Base-by-base conservation (phyloP, 441 rosid genomes). In the Manihot esculenta region DNA sequence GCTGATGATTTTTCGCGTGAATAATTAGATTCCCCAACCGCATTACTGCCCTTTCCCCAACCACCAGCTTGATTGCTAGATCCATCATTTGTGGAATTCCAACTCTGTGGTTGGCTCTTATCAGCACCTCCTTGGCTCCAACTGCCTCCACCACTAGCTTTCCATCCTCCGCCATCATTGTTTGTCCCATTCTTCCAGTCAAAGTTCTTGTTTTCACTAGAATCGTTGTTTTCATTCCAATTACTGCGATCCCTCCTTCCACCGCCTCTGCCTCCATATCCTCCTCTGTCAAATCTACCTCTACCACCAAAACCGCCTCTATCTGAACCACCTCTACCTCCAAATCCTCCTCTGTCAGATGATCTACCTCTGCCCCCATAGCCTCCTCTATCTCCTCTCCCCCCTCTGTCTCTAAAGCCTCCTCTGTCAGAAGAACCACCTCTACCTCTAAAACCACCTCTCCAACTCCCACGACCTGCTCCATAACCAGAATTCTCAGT, bases 371-470 rank as follows among this genome's bases (percentile, higher is more conserved):
- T 74, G 41, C 84, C 84, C 42, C 82, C 49, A 53, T 78, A 79
- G 26, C 87, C 76, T 26, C 84, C 86, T 73, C 84, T 65, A 20
- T 79, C 81, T 0, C 72, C 81, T 49, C 69, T 64, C 8, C 72
- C 78, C 27, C 77, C 72, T 69, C 80, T 74, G 38, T 79, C 74
- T 48, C 81, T 74, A 70, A 57, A 74, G 0, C 78, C 71, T 26
- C 78, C 78, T 49, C 83, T 73, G 59, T 75, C 80, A 10, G 70
- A 73, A 55, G 72, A 73, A 56, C 75, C 71, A 48, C 81, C 82
- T 76, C 88, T 79, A 20, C 86, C 85, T 63, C 85, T 47, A 50
- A 78, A 80, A 38, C 86, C 80, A 30, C 85, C 87, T 77, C 89
- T 76, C 81, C 85, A 82, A 57, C 66, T 79, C 60, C 88, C 87